Conservation (phyloP, 2,329 filamentous ascomycete species). For the Rutstroemia sp. region DNA sequence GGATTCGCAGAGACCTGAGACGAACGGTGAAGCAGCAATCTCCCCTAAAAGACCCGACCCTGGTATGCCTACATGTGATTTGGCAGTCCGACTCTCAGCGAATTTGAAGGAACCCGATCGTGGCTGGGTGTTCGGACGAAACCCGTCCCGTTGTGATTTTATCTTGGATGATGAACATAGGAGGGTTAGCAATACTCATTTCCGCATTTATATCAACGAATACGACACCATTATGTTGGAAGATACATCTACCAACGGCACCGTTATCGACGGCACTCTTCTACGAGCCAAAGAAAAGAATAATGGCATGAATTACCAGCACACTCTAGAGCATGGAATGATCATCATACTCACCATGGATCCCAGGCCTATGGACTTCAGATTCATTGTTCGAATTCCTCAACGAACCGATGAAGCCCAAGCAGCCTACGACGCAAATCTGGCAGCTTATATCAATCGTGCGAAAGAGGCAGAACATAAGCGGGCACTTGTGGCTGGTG, state of each 20-base stretch:
- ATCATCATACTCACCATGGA: slow-evolving; percentile 27
- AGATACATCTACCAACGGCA: slow-evolving; percentile 94
- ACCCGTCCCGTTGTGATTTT: slow-evolving; percentile 62
- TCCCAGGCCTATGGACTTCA: slow-evolving; percentile 45
- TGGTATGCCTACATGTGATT: slow-evolving; percentile 40
- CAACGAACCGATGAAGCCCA: slow-evolving; percentile 60
- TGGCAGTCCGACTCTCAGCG: slow-evolving; percentile 76
- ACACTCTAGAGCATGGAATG: slow-evolving; percentile 28
- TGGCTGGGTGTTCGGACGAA: slow-evolving; percentile 86
- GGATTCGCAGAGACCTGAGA: too few species aligned
- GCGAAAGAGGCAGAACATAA: slow-evolving; percentile 7
- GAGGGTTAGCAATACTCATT: slow-evolving; percentile 90
- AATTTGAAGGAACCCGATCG: slow-evolving; percentile 56
- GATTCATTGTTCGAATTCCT: slow-evolving; percentile 79
- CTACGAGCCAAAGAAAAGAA: slow-evolving; percentile 47
- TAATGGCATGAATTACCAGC: slow-evolving; percentile 33
- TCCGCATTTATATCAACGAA: slow-evolving; percentile 85
- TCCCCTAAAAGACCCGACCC: slow-evolving; percentile 13
- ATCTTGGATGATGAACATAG: slow-evolving; percentile 62
- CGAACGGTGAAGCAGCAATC: slow-evolving; percentile 15
- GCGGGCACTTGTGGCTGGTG: background rate
- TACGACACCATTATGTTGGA: slow-evolving; percentile 84
- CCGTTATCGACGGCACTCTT: slow-evolving; percentile 68
- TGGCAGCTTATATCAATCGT: slow-evolving; percentile 31
- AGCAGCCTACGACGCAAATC: slow-evolving; percentile 58